These are phyloP conservation scores for Fraxinus paxiana DNA, from an alignment of 305 asterid species.

Conservation along the genomic window DNA sequence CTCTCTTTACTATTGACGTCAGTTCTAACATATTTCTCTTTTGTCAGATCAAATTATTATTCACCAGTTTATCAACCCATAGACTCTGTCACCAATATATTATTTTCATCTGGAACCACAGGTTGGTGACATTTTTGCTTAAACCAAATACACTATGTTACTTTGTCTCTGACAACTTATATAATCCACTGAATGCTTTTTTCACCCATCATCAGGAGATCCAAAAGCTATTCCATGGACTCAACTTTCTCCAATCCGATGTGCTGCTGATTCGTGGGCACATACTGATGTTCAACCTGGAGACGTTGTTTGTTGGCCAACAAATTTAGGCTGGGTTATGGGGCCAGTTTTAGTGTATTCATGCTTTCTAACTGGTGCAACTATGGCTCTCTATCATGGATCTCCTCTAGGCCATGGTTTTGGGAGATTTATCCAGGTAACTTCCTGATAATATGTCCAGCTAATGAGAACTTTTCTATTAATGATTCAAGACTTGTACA, in stretches of 20 bases:
- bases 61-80: slow-evolving; percentile 63
- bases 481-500: background rate
- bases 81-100: slow-evolving; percentile 69
- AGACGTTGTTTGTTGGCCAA: slow-evolving; percentile 87
- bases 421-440: slow-evolving; percentile 88
- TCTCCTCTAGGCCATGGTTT: slow-evolving; percentile 79
- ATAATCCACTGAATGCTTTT: background rate
- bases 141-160: background rate
- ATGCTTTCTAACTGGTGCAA: slow-evolving; percentile 78
- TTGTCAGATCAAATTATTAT: slow-evolving; percentile 55
- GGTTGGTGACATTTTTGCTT: slow-evolving; percentile 39
- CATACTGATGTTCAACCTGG: slow-evolving; percentile 54
- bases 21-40: slow-evolving; percentile 17
- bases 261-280: slow-evolving; percentile 80
- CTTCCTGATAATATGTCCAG: slow-evolving; percentile 2
- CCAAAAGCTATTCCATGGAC: slow-evolving; percentile 99
- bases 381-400: slow-evolving; percentile 89
- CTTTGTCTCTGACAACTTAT: background rate
- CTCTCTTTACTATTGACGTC: background rate
- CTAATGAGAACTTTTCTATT: slow-evolving; percentile 12
- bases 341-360: slow-evolving; percentile 78
- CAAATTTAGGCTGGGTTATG: slow-evolving; percentile 98
- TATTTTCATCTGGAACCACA: slow-evolving; percentile 94
- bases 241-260: slow-evolving; percentile 80
- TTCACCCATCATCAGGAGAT: slow-evolving; percentile 51